Base-by-base conservation (phyloP, 768 basidiomycete species). In the Coprinopsis sp. region DNA sequence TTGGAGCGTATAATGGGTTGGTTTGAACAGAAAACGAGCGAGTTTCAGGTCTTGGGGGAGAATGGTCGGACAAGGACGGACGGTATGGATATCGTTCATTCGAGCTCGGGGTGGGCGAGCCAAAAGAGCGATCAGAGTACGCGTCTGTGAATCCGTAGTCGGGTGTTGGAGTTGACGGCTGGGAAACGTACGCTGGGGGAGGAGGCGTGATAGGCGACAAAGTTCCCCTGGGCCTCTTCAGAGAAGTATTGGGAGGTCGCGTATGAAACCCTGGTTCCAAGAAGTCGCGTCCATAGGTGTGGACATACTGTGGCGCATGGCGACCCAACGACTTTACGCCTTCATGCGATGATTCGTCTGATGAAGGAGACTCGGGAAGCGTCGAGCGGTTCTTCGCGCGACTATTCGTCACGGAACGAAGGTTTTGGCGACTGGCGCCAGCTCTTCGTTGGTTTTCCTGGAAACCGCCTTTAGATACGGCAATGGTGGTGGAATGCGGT, bases 121-220 rank as follows among this genome's bases (percentile, higher is more conserved):
- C 8, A 23, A 23, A 39, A 10, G 14, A 10, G 22, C 10, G 14
- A 6, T 10, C 21, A 31, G 8, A 31, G 30, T 31, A 31, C 30
- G n/a, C 30, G 10, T 31, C 30, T 21, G 40, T 12, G 40, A 27
- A 42, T 18, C 21, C 14, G 23, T 39, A 38, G 19, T 25, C 37
- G 21, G 36, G 37, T 5, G 37, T 14, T 4, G 37, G 37, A 4
- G 46, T 23, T 4, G 11, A 12, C 4, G 46, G 46, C 11, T 39
- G 25, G 10, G 46, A 47, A 14, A 47, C 46, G 28, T 47, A 39
- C 6, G 46, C 46, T 6, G 46, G 46, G 6, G 46, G 46, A 11
- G 46, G 46, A 13, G 46, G 46, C 23, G 46, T 47, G 27, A 47
- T 47, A 29, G 40, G 40, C 27, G 40, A 42, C 8, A 42, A 18